A percentile compares a stretch with the other conserved stretches of the same genome.
These are phyloP conservation scores for Areca catechu DNA, from an alignment of 176 grass and related monocot genomes.

Conservation along the genomic window DNA sequence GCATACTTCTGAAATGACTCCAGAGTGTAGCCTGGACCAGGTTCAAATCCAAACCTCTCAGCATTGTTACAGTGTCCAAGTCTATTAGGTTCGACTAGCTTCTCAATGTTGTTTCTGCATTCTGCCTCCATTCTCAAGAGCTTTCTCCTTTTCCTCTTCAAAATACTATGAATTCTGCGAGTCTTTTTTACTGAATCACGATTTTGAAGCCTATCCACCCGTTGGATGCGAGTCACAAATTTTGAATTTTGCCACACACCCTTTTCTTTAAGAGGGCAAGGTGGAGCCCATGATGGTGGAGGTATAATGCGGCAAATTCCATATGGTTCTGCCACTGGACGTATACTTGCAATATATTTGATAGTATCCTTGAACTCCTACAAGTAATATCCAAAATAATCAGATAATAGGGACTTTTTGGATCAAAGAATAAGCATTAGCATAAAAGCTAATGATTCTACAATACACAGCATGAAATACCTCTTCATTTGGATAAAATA, in stretches of 20 bases:
- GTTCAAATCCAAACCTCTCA: constrained; percentile 93
- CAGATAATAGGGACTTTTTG: too few species aligned
- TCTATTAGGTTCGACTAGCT: constrained; percentile 12
- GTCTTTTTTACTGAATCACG: constrained; percentile 57
- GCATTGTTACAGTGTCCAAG: constrained; percentile 26
- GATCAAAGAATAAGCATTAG: too few species aligned
- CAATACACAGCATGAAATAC: background rate
- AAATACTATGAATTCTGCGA: constrained; percentile 33
- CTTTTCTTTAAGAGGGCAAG: constrained; percentile 74
- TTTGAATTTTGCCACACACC: constrained; percentile 61
- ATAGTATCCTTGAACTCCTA: constrained; percentile 86
- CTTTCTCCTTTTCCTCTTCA: constrained; percentile 67
- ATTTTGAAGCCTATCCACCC: constrained; percentile 90
- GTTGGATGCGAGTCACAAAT: constrained; percentile 70
- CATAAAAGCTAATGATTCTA: background rate
- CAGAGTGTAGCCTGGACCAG: constrained; percentile 72
- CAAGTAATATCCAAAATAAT: background rate
- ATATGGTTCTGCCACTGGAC: constrained; percentile 55
- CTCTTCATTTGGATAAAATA: constrained; percentile 24
- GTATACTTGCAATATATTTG: constrained; percentile 83
- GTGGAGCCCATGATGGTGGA: constrained; percentile 76
- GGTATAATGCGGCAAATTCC: constrained; percentile 94
- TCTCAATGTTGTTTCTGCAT: constrained; percentile 21
- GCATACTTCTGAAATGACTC: constrained; percentile 81
- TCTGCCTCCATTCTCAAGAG: constrained; percentile 27